Conservation (phyloP, 306 rosid species). For the Corylus avellana region DNA sequence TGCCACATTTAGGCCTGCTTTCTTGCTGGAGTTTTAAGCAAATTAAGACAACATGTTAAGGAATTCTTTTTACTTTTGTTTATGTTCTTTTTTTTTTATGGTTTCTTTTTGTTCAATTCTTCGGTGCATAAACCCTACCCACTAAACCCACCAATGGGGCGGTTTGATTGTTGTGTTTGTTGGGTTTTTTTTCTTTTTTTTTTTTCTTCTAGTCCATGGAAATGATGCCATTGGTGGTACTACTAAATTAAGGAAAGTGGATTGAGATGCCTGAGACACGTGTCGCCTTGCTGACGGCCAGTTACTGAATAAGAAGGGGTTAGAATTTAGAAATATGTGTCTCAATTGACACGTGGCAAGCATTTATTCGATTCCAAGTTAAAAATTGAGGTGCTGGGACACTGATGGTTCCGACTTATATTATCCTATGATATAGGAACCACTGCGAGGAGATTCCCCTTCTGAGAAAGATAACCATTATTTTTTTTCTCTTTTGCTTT, state of each 20-base stretch:
- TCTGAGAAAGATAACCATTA: not conserved
- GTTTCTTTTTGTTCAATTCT: constrained; percentile 14
- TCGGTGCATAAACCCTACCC: constrained; percentile 21
- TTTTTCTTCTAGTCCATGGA: not conserved
- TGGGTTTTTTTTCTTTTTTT: not conserved
- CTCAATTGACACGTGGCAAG: constrained; percentile 23
- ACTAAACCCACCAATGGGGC: constrained; percentile 42
- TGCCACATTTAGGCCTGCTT: constrained; percentile 42
- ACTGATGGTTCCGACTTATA: constrained; percentile 23
- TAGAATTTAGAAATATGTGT: not conserved
- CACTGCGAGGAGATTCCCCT: constrained; percentile 17
- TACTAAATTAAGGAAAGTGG: constrained; percentile 4
- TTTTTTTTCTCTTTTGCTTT: not conserved
- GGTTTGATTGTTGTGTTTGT: constrained; percentile 27
- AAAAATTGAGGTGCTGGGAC: constrained; percentile 8
- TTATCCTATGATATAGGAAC: constrained; percentile 5
- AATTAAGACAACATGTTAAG: constrained; percentile 20
- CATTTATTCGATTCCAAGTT: constrained; percentile 27
- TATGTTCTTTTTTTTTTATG: constrained; percentile 3
- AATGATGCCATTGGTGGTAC: constrained; percentile 27
- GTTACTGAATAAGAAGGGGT: not conserved
- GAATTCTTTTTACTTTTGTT: constrained; percentile 21
- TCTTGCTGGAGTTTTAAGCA: constrained; percentile 22
- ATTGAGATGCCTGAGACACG: constrained; percentile 26
- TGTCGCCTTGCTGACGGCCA: constrained; percentile 24